Evolutionary conservation across 805 yeast genomes (phyloP).

Genomic region (Millerozyma acaciae): DNA sequence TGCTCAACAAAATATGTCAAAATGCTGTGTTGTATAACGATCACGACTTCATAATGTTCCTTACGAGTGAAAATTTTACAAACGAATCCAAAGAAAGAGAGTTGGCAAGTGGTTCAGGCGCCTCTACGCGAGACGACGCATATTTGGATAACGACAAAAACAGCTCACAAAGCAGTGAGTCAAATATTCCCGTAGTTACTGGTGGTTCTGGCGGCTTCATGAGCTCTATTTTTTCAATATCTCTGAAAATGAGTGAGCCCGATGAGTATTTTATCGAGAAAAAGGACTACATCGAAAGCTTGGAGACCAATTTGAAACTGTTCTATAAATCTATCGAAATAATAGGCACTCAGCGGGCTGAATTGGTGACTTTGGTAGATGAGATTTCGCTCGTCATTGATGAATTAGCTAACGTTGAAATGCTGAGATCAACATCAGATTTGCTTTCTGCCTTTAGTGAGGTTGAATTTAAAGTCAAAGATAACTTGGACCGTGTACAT

Average conservation of each 20-base stretch:
- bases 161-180: constrained; percentile 27
- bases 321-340: constrained; percentile 69
- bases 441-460: constrained; percentile 67
- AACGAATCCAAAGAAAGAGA: constrained; percentile 71
- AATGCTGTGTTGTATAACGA: constrained; percentile 61
- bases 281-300: constrained; percentile 60
- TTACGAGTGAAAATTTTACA: constrained; percentile 68
- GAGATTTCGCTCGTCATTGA: constrained; percentile 58
- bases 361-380: constrained; percentile 61
- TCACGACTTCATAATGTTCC: constrained; percentile 70
- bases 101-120: constrained; percentile 50
- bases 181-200: constrained; percentile 14
- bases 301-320: constrained; percentile 69
- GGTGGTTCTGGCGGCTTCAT: constrained; percentile 46
- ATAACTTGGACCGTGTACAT: constrained; percentile 70
- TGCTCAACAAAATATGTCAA: constrained; percentile 70
- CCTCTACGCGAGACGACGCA: constrained; percentile 34
- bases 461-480: constrained; percentile 66
- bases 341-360: constrained; percentile 72
- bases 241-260: constrained; percentile 67
- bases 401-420: constrained; percentile 68
- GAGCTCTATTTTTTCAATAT: constrained; percentile 66
- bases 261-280: constrained; percentile 75
- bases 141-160: constrained; percentile 37
- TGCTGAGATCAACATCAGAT: constrained; percentile 61